A percentile compares a stretch with the other conserved stretches of the same genome.
These are phyloP conservation scores for Aureobasidium sp. DNA, from an alignment of 2,329 filamentous ascomycete species.

Conservation along the genomic window DNA sequence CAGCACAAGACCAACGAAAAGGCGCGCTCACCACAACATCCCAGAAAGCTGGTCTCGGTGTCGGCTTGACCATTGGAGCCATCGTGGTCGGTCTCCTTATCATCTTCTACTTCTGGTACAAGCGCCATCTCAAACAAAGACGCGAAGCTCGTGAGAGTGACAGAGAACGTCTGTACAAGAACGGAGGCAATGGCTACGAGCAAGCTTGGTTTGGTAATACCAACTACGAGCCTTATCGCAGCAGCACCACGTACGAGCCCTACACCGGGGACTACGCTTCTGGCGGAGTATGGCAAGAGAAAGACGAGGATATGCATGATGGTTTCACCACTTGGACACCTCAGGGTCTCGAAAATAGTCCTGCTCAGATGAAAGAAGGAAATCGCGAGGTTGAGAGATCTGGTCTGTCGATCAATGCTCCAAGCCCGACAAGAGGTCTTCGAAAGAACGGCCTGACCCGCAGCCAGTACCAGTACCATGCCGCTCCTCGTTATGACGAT, in stretches of 20 bases:
- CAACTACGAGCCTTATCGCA: neutral
- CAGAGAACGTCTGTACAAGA: constrained; percentile 10
- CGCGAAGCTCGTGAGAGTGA: constrained; percentile 23
- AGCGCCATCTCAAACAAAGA: constrained; percentile 30
- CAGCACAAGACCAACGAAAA: constrained; percentile 23
- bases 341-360: neutral
- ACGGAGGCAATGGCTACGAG: constrained; percentile 1
- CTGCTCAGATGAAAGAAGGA: constrained; percentile 12
- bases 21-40: constrained; percentile 34
- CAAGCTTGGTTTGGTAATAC: constrained; percentile 2
- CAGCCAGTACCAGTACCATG: constrained; percentile 29
- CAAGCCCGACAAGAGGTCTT: constrained; percentile 40
- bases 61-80: constrained; percentile 37
- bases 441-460: constrained; percentile 31
- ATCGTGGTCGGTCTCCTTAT: constrained; percentile 33
- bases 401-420: constrained; percentile 38
- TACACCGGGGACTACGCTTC: neutral
- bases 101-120: constrained; percentile 40
- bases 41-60: constrained; percentile 38
- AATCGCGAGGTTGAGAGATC: constrained; percentile 34
- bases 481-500: constrained; percentile 39
- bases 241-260: neutral
- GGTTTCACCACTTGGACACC: constrained; percentile 10
- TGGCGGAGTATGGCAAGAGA: constrained; percentile 13
- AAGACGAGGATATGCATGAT: constrained; percentile 9